phyloP scores from a whole-genome alignment of 2,329 filamentous ascomycete genomes.

The Colletotrichum euphorbiae region DNA sequence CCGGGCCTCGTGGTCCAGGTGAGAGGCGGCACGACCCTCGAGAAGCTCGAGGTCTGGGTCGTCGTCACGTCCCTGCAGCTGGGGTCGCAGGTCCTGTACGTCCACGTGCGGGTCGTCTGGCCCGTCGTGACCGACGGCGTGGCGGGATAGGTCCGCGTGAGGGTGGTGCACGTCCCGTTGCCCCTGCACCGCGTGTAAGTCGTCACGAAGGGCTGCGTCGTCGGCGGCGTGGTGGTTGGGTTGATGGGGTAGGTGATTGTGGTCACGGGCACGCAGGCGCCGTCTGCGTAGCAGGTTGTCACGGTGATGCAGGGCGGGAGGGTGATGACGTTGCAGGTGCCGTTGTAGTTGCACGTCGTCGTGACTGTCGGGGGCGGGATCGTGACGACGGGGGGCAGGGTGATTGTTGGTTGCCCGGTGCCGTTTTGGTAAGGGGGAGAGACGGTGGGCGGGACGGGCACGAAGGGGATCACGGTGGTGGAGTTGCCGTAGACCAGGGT shows the following conservation, averaged over 20 bases:
- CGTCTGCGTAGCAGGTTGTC: constrained; percentile 1
- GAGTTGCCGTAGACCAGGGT: not conserved
- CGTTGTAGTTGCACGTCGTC: constrained; percentile 1
- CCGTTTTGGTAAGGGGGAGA: constrained; percentile 4
- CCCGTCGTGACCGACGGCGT: not conserved
- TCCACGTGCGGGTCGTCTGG: not conserved
- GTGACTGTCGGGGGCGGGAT: constrained; percentile 5
- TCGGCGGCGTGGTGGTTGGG: not conserved
- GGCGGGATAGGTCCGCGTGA: not conserved
- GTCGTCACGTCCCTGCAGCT: constrained; percentile 1
- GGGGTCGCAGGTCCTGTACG: not conserved
- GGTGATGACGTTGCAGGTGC: constrained; percentile 1
- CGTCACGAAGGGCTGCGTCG: not conserved
- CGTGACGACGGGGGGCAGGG: constrained; percentile 7
- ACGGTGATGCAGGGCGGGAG: constrained; percentile 10
- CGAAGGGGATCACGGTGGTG: constrained; percentile 18
- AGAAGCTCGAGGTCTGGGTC: not conserved
- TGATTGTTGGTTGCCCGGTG: not conserved
- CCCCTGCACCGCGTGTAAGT: constrained; percentile 2
- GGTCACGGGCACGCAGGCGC: not conserved
- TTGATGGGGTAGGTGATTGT: constrained; percentile 8
- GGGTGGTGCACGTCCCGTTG: not conserved
- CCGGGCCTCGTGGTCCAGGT: not conserved
- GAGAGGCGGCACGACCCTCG: not conserved
- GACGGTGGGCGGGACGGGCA: not conserved